Evolutionary conservation across 176 grass and related monocot species (phyloP), one percentile per base, ranked within the genome.

Genomic region (Calamus simplicifolius): DNA sequence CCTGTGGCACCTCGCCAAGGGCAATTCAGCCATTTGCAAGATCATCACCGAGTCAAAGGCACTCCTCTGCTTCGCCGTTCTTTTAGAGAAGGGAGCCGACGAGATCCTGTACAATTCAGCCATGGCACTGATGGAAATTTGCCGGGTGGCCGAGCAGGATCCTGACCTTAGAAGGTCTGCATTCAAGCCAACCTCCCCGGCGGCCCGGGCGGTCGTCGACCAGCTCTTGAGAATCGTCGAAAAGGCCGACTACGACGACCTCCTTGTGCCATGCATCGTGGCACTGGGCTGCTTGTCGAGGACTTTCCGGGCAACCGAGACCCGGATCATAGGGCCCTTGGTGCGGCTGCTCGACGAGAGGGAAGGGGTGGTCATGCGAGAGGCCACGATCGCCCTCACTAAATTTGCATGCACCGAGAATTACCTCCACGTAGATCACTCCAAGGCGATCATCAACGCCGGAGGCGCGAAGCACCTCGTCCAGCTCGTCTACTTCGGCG

Each of bases 101-200:
- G 84, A 92, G 0, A 84, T 98, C 69, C 81, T 81, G 18, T 85
- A 85, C 51, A 92, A 98, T 59, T 98, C 88, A 7, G 93, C 93
- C 0, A 92, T 98, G 87, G 93, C 93, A 58, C 78, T 92, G n/a
- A 89, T 92, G 93, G 93, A 98, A 67, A 98, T 98, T 67, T 80
- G 81, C 50, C 51, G 70, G 10, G 93, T 98, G 0, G 88, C 87
- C 1, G 93, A 98, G 73, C 70, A 81, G 66, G 80, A 92, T 38
- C 75, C 84, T 0, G 84, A 98, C 35, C 79, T 98, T 52, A 71
- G 93, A 3, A 74, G 87, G 6, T 92, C 81, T 23, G 81, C 93
- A 3, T 98, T 98, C 18, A 98, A 98, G 73, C 93, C 93, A 25
- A 92, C 63, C 21, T 85, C 93, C 4, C 93, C 87, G 18, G 84